These are phyloP conservation scores for Pseudonitzschia multiseries DNA, from an alignment of 108 stramenopile species.

Conservation along the genomic window DNA sequence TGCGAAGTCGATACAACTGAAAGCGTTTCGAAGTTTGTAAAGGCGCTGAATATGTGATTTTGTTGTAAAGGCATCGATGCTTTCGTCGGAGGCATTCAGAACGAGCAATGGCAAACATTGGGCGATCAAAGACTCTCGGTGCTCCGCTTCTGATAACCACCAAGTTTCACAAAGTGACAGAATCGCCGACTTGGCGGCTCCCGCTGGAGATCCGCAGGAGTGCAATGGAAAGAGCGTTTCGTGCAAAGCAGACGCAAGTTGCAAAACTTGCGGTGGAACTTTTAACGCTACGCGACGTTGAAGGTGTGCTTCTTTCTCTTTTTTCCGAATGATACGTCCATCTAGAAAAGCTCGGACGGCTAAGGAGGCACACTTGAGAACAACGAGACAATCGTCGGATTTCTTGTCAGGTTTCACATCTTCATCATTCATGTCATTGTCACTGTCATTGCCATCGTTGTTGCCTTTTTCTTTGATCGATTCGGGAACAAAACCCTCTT, in stretches of 20 bases:
- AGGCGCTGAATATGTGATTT: conserved; percentile 82
- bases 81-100: conserved; percentile 45
- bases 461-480: conserved; percentile 26
- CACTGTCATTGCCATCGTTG: conserved; percentile 18
- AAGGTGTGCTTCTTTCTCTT: conserved; percentile 14
- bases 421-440: neutral
- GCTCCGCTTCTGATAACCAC: conserved; percentile 75
- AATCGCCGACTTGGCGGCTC: conserved; percentile 53
- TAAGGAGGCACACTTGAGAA: conserved; percentile 46
- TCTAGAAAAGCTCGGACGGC: conserved; percentile 50
- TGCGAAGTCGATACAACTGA: conserved; percentile 84
- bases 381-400: conserved; percentile 40
- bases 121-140: conserved; percentile 72
- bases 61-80: conserved; percentile 10
- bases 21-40: conserved; percentile 64
- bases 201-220: conserved; percentile 51
- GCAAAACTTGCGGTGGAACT: conserved; percentile 60
- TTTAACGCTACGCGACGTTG: neutral
- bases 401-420: conserved; percentile 25
- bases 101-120: conserved; percentile 82
- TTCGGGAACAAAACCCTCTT: conserved; percentile 42
- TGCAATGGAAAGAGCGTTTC: conserved; percentile 62
- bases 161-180: conserved; percentile 81
- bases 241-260: conserved; percentile 64
- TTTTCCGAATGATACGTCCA: conserved; percentile 24